phyloP scores from a whole-genome alignment of 768 basidiomycete species.

The Lentinula detonsa region DNA sequence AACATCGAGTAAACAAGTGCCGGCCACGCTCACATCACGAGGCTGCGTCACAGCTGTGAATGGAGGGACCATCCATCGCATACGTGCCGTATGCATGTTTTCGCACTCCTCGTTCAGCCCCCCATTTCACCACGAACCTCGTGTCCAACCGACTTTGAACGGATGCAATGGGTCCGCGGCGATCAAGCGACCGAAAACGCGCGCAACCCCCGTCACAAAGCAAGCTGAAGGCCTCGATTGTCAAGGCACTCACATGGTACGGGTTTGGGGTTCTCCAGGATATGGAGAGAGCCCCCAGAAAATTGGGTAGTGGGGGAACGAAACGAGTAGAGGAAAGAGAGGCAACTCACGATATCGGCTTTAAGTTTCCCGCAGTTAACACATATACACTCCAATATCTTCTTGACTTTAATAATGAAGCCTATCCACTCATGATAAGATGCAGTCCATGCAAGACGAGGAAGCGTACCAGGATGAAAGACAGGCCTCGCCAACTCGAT shows the following conservation, averaged over 20 bases:
- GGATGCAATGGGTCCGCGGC: slow-evolving; percentile 70
- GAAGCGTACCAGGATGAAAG: slow-evolving; percentile 82
- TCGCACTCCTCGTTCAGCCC: slow-evolving; percentile 96
- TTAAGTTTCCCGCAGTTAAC: slow-evolving; percentile 98
- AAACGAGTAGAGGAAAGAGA: slow-evolving; percentile 83
- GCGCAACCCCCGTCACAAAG: slow-evolving; percentile 65
- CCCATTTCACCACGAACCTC: slow-evolving; percentile 93
- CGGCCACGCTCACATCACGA: slow-evolving; percentile 43
- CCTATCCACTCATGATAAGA: slow-evolving; percentile 35
- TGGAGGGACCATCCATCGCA: slow-evolving; percentile 39
- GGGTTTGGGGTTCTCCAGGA: slow-evolving; percentile 93
- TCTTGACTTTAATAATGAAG: slow-evolving; percentile 98
- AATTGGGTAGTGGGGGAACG: slow-evolving; percentile 92
- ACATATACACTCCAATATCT: slow-evolving; percentile 98
- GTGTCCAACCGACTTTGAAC: slow-evolving; percentile 78
- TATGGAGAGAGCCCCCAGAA: slow-evolving; percentile 98
- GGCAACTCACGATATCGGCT: slow-evolving; percentile 91
- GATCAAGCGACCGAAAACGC: slow-evolving; percentile 95
- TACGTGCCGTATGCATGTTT: slow-evolving; percentile 33
- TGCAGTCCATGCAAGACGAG: not conserved
- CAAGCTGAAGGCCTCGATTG: slow-evolving; percentile 78
- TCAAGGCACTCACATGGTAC: slow-evolving; percentile 69
- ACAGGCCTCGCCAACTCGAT: slow-evolving; percentile 97
- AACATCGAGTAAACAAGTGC: slow-evolving; percentile 59
- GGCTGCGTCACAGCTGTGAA: slow-evolving; percentile 69